Base-by-base conservation (phyloP, 352 stramenopile genomes). In the Pythium scleroteichum region DNA sequence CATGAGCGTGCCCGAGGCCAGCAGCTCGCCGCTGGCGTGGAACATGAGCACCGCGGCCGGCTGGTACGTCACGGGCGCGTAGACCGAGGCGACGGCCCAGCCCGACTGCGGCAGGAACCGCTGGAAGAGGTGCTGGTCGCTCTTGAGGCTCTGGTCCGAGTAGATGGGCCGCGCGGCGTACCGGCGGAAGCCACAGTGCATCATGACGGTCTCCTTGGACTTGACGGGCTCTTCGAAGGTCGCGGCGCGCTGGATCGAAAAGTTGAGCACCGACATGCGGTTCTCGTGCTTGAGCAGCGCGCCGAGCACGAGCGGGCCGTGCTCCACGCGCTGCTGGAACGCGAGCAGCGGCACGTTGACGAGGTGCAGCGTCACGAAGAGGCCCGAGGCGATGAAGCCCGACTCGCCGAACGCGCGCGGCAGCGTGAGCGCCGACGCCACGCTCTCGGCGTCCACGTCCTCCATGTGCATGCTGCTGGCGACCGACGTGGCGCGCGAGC, bases 41-140 rank as follows among this genome's bases (percentile, higher is more conserved):
- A 99, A 99, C 10, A 99, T 72, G n/a, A 99, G 78, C 47, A 99
- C 80, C 0, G 97, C 98, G 49, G 92, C 96, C 14, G 96, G 96
- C 40, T 97, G 90, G 72, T 98, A 99, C n/a, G 95, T 99, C 35
- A 99, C 92, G 0, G 97, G 97, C 5, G 72, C 86, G 56, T 96
- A 97, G 32, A 96, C 85, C 0, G 84, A 89, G 9, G 85, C 92
- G 16, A 98, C 92, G 72, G 97, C 94, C 80, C 91, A 97, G 14
- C 89, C 87, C 23, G 65, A 76, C 39, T 89, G 83, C 32, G 94
- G 95, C 68, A 99, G 72, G 82, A 98, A 99, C 26, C 97, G 87
- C 77, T 99, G 92, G 72, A 99, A 99, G 64, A 99, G 96, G 75
- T 99, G 95, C 76, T 99, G 99, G 78, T 99, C 96, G 73, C 95